phyloP scores from a whole-genome alignment of 768 basidiomycete genomes.

The Mrakia hoshinonis region DNA sequence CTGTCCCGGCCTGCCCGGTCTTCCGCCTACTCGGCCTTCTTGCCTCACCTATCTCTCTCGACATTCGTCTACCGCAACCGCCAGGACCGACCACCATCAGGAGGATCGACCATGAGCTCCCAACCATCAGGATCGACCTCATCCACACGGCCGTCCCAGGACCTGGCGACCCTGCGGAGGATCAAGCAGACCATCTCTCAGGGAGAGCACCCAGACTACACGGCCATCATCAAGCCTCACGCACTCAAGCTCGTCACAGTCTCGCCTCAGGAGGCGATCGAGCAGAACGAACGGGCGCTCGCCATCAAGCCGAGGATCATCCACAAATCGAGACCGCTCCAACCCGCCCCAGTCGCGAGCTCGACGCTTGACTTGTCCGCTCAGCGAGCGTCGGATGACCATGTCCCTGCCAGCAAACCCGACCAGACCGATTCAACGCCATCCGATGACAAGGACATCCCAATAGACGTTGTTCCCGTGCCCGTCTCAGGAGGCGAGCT shows the following conservation, averaged over 20 bases:
- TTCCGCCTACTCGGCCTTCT: too few relatives aligned
- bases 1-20: too few relatives aligned
- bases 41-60: neutral
- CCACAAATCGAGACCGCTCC: neutral
- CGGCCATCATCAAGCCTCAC: slow-evolving; percentile 23
- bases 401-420: neutral
- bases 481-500: too few relatives aligned
- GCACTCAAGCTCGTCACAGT: slow-evolving; percentile 17
- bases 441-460: too few relatives aligned
- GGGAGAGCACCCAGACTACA: slow-evolving; percentile 9
- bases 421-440: too few relatives aligned
- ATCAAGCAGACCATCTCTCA: neutral
- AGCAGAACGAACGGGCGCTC: neutral
- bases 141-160: neutral
- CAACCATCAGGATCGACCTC: neutral
- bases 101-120: neutral
- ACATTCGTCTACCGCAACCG: too few relatives aligned
- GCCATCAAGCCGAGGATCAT: neutral
- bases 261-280: slow-evolving; percentile 8
- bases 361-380: neutral
- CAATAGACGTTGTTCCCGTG: too few relatives aligned
- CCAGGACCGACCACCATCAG: neutral
- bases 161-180: slow-evolving; percentile 6
- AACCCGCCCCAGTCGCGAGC: too few relatives aligned
- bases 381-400: neutral